Conservation (phyloP, 1,139 yeast genomes). For the Pneumocystis sp. region DNA sequence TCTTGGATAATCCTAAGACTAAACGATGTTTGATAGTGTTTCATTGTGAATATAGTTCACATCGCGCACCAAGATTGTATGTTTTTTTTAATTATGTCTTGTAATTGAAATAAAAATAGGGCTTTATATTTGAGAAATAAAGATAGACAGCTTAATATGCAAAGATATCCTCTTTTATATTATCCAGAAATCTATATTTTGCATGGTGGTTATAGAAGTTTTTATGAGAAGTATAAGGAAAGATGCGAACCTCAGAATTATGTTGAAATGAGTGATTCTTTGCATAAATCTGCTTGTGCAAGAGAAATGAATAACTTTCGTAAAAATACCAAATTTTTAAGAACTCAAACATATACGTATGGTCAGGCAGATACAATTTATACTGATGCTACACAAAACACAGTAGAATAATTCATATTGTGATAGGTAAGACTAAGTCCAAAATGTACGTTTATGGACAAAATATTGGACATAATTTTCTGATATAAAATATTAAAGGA, state of each 20-base stretch:
- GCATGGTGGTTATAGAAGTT: constrained; percentile 80
- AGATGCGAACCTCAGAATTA: constrained; percentile 23
- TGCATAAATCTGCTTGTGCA: constrained; percentile 53
- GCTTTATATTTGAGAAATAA: constrained; percentile 72
- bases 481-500: not conserved
- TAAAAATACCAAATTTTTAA: constrained; percentile 23
- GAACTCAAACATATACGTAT: constrained; percentile 17
- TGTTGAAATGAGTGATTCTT: constrained; percentile 72
- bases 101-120: not conserved
- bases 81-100: not conserved
- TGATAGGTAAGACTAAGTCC: not conserved
- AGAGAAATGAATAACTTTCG: constrained; percentile 56
- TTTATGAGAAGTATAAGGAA: constrained; percentile 37
- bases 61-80: constrained; percentile 68
- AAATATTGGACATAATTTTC: not conserved
- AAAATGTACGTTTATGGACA: not conserved
- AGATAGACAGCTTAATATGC: constrained; percentile 61
- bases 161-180: constrained; percentile 60
- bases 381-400: not conserved
- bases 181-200: constrained; percentile 81
- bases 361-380: constrained; percentile 3
- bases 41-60: constrained; percentile 89
- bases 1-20: constrained; percentile 19
- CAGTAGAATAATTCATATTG: not conserved
- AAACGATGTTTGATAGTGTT: constrained; percentile 46